phyloP scores from a whole-genome alignment of 192 early-diverging fungal species.

The Helicostylum pulchrum region DNA sequence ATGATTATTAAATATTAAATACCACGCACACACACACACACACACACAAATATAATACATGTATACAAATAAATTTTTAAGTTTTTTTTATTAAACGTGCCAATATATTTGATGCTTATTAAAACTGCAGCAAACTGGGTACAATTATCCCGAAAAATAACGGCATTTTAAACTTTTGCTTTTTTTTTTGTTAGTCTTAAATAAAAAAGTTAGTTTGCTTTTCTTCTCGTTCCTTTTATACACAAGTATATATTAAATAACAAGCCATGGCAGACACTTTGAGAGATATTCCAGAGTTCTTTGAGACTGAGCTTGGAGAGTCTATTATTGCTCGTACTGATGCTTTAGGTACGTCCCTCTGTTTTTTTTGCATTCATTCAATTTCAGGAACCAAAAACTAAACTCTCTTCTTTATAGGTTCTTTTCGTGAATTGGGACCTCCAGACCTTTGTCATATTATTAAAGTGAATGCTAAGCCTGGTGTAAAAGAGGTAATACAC shows the following conservation, averaged over 20 bases:
- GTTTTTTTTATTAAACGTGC: no score
- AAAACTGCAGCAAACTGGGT: no score
- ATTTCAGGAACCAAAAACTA: not conserved
- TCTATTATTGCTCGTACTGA: slow-evolving; percentile 84
- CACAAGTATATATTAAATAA: no score
- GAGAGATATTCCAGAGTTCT: slow-evolving; percentile 93
- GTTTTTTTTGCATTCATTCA: not conserved
- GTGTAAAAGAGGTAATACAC: slow-evolving; percentile 65
- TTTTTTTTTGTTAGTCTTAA: no score
- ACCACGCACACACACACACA: no score
- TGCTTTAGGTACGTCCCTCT: slow-evolving; percentile 66
- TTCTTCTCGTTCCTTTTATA: no score
- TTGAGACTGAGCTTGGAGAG: slow-evolving; percentile 91
- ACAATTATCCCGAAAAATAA: no score
- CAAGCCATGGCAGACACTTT: slow-evolving; percentile 49
- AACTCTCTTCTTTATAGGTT: slow-evolving; percentile 44
- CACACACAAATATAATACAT: no score
- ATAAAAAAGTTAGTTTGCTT: no score
- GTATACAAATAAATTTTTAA: no score
- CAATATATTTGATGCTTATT: no score
- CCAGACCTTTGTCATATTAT: slow-evolving; percentile 97
- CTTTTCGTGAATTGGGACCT: slow-evolving; percentile 92
- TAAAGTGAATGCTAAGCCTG: slow-evolving; percentile 83
- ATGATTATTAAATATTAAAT: slow-evolving; percentile 11
- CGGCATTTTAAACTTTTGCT: no score